Evolutionary conservation across 2,329 filamentous ascomycete species (phyloP), one percentile per base, ranked within the genome.

Genomic region (Metarhizium sp.): DNA sequence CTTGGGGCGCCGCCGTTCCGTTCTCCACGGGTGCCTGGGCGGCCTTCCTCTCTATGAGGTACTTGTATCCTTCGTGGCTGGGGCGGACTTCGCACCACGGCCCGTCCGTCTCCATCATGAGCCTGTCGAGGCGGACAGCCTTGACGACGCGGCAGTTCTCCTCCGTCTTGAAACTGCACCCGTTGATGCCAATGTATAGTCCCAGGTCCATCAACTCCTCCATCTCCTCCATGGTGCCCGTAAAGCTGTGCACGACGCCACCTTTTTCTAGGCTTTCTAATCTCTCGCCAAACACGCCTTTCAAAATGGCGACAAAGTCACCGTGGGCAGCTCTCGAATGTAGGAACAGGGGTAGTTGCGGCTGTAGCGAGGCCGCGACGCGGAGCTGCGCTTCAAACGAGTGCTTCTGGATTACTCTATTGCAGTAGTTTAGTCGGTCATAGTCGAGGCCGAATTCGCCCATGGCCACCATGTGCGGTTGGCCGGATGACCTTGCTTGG

Each of bases 391-490:
- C 80, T 46, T 85, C 83, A 68, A 99, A 99, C 58, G 90, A 91
- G 66, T 90, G 86, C 34, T 92, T 76, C 70, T 99, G 94, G 16
- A 86, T 81, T 29, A 86, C 84, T 64, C 86, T 88, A 43, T 86
- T 82, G 65, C 88, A 91, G 64, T 92, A 86, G 64, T 90, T 88
- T 40, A 99, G 75, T 2, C 94, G 84, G 73, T 99, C 94, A 67
- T 97, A 99, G 73, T 99, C 94, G 4, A 99, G 85, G 2, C 94
- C 94, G 59, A 99, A 90, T 71, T 99, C 94, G 51, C 94, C 94
- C 68, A 96, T 91, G 6, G 94, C 92, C 1, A 90, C 85, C 45
- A 88, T 78, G 42, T 62, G 60, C 45, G 63, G 58, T 42, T 62
- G 59, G 0, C 81, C 69, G 6, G 71, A 68, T 2, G 70, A 59